Evolutionary conservation across 257 asterid genomes (phyloP).

Genomic region (Anisodus acutangulus): DNA sequence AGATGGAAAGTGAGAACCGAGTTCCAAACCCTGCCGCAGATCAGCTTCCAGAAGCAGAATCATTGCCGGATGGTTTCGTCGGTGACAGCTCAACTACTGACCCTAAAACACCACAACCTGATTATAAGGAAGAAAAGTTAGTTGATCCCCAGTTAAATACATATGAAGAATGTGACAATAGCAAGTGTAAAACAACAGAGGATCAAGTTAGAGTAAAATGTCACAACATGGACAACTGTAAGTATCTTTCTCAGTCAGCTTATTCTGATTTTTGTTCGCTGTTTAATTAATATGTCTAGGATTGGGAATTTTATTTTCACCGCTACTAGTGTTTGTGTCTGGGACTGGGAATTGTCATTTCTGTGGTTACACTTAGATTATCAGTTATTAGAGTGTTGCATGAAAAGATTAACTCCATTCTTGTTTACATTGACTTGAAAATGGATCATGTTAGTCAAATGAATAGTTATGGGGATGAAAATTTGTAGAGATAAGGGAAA

Average conservation of each 20-base stretch:
- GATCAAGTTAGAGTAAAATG: slow-evolving; percentile 16
- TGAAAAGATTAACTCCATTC: not conserved
- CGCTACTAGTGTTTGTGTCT: not conserved
- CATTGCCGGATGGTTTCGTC: slow-evolving; percentile 95
- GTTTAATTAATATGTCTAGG: not conserved
- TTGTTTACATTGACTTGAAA: not conserved
- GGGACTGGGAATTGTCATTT: not conserved
- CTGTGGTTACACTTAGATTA: not conserved
- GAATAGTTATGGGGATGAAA: not conserved
- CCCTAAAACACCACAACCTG: slow-evolving; percentile 37
- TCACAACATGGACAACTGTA: slow-evolving; percentile 37
- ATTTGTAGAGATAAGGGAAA: not conserved
- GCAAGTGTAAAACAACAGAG: slow-evolving; percentile 34
- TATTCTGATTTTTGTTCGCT: not conserved
- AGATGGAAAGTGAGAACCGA: slow-evolving; percentile 56
- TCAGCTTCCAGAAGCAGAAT: slow-evolving; percentile 88
- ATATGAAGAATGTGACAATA: slow-evolving; percentile 36
- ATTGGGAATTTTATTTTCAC: not conserved
- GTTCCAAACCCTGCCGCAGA: slow-evolving; percentile 51
- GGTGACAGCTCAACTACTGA: slow-evolving; percentile 57
- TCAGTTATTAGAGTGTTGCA: not conserved
- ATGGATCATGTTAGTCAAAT: slow-evolving; percentile 13
- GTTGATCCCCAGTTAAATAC: slow-evolving; percentile 49
- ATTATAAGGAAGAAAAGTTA: slow-evolving; percentile 75
- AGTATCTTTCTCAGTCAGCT: not conserved